Evolutionary conservation across 371 early-diverging fungal species (phyloP).

Genomic region (Mortierella sp.): DNA sequence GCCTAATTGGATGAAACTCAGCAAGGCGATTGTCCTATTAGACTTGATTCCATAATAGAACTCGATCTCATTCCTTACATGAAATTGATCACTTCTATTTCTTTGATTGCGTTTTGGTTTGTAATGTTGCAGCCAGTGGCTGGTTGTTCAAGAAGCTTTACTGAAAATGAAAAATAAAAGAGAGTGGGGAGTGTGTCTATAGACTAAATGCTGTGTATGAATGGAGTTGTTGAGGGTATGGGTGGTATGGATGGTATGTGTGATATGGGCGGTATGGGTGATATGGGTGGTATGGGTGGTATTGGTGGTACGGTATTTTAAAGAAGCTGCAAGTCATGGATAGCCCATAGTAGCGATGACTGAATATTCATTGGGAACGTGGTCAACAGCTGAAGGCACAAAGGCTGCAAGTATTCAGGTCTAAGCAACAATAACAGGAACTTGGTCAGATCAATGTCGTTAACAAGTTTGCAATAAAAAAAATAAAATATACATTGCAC

Average conservation of each 20-base stretch:
- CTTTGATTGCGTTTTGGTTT: too few species aligned
- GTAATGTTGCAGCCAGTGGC: too few species aligned
- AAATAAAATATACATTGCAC: background rate
- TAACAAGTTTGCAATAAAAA: background rate
- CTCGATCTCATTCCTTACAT: too few species aligned
- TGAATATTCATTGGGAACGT: constrained; percentile 57
- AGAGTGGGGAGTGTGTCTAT: too few species aligned
- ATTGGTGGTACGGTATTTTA: constrained; percentile 1
- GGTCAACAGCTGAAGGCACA: constrained; percentile 51
- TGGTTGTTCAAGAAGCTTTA: too few species aligned
- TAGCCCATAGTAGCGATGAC: constrained; percentile 54
- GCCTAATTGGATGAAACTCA: too few species aligned
- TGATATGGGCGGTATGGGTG: too few species aligned
- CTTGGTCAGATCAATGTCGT: background rate
- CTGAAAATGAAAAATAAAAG: too few species aligned
- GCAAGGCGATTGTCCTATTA: too few species aligned
- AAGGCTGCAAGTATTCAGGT: constrained; percentile 53
- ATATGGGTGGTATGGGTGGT: background rate
- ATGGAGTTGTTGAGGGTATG: background rate
- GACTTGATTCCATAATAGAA: too few species aligned
- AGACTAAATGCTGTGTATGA: background rate
- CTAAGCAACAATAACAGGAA: constrained; percentile 12
- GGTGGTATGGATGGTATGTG: background rate
- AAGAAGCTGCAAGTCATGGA: constrained; percentile 50
- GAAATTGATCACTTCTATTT: too few species aligned